A percentile compares a stretch with the other conserved stretches of the same genome.
phyloP scores from a whole-genome alignment of 345 rosid genomes.

The Moringa oleifera region DNA sequence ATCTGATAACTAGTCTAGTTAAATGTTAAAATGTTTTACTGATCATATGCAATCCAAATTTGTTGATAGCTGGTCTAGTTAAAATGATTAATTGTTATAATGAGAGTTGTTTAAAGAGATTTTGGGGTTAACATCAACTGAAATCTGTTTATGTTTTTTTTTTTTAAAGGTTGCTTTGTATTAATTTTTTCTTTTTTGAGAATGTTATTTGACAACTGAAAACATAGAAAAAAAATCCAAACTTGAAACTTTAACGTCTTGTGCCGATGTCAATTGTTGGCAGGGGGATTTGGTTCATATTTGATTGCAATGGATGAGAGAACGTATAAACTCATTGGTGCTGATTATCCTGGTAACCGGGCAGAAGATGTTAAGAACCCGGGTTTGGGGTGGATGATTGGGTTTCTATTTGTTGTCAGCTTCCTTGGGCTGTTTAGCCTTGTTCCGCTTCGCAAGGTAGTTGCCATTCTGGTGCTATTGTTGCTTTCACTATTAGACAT shows the following conservation, averaged over 20 bases:
- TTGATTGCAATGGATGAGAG: slow-evolving; percentile 83
- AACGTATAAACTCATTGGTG: slow-evolving; percentile 78
- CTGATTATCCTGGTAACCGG: slow-evolving; percentile 79
- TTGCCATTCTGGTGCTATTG: neutral
- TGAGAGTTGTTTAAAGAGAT: no score
- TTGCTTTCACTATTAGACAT: neutral
- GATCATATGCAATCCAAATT: no score
- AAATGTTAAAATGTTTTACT: no score
- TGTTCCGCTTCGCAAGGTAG: slow-evolving; percentile 85
- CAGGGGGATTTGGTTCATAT: slow-evolving; percentile 92
- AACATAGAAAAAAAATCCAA: no score
- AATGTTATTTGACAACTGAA: no score
- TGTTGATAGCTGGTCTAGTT: no score
- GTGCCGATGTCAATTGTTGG: neutral
- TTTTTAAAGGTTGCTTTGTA: no score
- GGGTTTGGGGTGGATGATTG: slow-evolving; percentile 87
- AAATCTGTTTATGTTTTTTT: no score
- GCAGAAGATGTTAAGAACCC: slow-evolving; percentile 68
- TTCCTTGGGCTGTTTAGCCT: slow-evolving; percentile 89
- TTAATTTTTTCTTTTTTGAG: no score
- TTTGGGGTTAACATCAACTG: no score
- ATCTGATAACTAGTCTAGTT: no score
- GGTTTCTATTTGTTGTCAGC: slow-evolving; percentile 80
- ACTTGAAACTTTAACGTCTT: neutral
- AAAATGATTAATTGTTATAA: no score